Conservation (phyloP, 225 moss, liverwort and hornwort species). For the Neckera pumila region DNA sequence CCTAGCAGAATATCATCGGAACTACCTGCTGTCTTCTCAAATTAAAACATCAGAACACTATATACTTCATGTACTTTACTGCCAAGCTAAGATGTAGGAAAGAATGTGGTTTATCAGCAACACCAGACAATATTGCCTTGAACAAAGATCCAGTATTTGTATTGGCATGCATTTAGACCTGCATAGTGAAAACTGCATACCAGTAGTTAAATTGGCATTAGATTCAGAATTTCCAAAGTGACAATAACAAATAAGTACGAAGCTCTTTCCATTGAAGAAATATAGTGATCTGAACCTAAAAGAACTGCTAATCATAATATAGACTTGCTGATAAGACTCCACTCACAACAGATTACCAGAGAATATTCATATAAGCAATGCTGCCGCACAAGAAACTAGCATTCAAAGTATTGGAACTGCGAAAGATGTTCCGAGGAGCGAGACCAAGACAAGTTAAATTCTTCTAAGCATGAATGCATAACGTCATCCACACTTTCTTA, state of each 20-base stretch:
- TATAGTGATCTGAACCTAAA: background rate
- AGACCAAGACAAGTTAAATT: background rate
- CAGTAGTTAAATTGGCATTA: background rate
- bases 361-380: background rate
- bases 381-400: background rate
- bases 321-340: background rate
- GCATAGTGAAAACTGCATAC: background rate
- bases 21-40: background rate
- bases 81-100: background rate
- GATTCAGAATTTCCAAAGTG: background rate
- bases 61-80: background rate
- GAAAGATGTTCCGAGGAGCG: background rate
- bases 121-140: background rate
- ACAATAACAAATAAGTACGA: background rate
- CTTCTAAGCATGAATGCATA: background rate
- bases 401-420: background rate
- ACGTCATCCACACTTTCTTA: background rate
- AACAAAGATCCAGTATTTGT: background rate
- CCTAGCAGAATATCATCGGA: background rate
- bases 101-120: background rate
- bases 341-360: background rate
- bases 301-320: background rate
- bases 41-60: background rate
- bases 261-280: background rate
- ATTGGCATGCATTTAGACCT: background rate